These are phyloP conservation scores for Saccharomycopsis selenospora DNA, from an alignment of 805 yeast genomes.

Conservation along the genomic window DNA sequence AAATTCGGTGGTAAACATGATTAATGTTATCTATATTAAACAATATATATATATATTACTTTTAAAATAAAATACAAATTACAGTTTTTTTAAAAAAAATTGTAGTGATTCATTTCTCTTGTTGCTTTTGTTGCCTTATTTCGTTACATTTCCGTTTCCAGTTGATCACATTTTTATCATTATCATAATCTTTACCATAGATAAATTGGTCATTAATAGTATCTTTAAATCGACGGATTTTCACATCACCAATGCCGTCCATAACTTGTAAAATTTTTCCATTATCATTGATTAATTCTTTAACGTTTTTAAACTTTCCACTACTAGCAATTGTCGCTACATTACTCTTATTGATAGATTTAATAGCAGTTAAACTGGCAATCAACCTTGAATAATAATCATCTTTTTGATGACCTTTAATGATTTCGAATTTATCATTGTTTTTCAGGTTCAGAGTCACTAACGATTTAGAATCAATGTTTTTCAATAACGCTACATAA, in stretches of 20 bases:
- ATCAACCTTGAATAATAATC: constrained; percentile 40
- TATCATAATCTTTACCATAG: constrained; percentile 33
- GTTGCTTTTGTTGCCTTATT: not conserved
- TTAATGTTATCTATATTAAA: no score
- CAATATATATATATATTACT: no score
- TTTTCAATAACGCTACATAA: constrained; percentile 14
- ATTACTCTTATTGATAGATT: constrained; percentile 47
- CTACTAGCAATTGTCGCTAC: constrained; percentile 45
- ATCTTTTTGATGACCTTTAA: constrained; percentile 38
- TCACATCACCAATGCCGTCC: constrained; percentile 44
- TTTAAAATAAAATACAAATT: not conserved
- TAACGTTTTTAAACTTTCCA: constrained; percentile 33
- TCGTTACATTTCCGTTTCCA: constrained; percentile 6
- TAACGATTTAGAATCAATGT: constrained; percentile 10
- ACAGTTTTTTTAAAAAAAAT: constrained; percentile 24
- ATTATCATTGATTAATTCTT: constrained; percentile 15
- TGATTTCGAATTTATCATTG: constrained; percentile 28
- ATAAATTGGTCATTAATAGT: constrained; percentile 46
- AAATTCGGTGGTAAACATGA: constrained; percentile 76
- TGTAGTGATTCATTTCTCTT: constrained; percentile 25
- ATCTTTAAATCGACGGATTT: constrained; percentile 33
- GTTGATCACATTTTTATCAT: constrained; percentile 1
- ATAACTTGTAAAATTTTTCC: constrained; percentile 28
- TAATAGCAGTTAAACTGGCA: constrained; percentile 39
- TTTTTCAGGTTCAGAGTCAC: not conserved